Base-by-base conservation (phyloP, 2,329 filamentous ascomycete genomes). In the Cordyceps pruinosa region DNA sequence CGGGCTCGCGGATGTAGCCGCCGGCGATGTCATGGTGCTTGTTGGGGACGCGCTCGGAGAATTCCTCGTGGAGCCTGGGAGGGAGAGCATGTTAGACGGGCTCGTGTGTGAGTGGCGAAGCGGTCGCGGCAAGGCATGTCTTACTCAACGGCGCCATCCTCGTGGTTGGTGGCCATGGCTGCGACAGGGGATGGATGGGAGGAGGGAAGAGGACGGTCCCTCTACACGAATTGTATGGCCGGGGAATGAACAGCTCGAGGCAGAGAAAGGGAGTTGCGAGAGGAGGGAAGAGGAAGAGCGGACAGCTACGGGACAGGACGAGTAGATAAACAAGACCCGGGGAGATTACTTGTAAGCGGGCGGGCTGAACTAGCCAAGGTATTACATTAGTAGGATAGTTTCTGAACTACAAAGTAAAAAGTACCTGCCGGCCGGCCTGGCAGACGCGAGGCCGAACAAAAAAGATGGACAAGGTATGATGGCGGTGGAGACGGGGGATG, bases 121-220 rank as follows among this genome's bases (percentile, higher is more conserved):
- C 5, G 37, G 13, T 35, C n/a, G n/a, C n/a, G 21, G 30, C 23
- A n/a, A 9, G 21, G 19, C 13, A 21, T 25, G 23, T 53, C 68
- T 57, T 69, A 71, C 69, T 70, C 66, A 53, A 65, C 66, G 45
- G 66, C 66, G 54, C 59, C 61, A 58, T 70, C 67, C 61, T 71
- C 67, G 64, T 70, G 68, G 52, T 67, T 68, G 53, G 66, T 65
- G 52, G 69, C 66, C 69, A 71, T 70, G 56, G 59, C 64, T 58
- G 23, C 51, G 58, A 30, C 10, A 23, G 12, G 30, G 6, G 34
- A 39, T 17, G 41, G 21, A 28, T 8, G 34, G 17, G 21, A 50
- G 13, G 5, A 15, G 47, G 23, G 19, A n/a, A 48, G 5, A 23
- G 10, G 4, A 41, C 48, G 10, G 28, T 28, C 51, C 46, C 30